Conservation (phyloP, 306 rosid genomes). For the Rosa chinensis region DNA sequence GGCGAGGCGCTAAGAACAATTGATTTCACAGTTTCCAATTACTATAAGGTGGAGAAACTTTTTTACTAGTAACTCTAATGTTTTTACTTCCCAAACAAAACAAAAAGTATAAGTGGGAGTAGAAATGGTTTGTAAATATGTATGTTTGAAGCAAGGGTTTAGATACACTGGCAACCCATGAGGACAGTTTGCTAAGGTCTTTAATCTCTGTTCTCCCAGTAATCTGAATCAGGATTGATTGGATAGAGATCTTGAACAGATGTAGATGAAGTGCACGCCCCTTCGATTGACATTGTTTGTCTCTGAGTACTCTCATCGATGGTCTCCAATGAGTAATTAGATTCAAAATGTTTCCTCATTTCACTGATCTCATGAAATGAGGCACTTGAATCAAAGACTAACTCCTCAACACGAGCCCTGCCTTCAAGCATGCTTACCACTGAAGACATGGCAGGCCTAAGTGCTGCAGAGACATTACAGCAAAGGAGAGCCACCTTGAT, state of each 20-base stretch:
- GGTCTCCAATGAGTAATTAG: not conserved
- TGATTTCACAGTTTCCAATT: not conserved
- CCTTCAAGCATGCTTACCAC: constrained; percentile 53
- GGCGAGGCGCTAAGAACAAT: no score
- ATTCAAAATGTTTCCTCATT: constrained; percentile 26
- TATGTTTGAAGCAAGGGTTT: not conserved
- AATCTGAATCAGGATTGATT: constrained; percentile 23
- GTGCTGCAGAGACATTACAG: constrained; percentile 25
- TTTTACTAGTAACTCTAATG: not conserved
- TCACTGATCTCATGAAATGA: constrained; percentile 16
- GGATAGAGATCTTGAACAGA: constrained; percentile 40
- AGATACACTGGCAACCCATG: not conserved
- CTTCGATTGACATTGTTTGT: constrained; percentile 13
- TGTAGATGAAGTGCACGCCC: constrained; percentile 29
- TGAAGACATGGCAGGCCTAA: constrained; percentile 40
- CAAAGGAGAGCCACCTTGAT: constrained; percentile 42
- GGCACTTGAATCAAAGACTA: constrained; percentile 2
- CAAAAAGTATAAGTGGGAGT: not conserved
- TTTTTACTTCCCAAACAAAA: no score
- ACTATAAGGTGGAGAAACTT: not conserved
- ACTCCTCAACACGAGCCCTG: constrained; percentile 16
- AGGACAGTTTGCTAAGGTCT: not conserved
- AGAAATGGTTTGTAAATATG: not conserved
- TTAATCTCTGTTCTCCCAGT: not conserved
- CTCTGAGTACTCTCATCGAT: not conserved